Conservation (phyloP, 2,329 filamentous ascomycete species). For the Aspergillus melleus region DNA sequence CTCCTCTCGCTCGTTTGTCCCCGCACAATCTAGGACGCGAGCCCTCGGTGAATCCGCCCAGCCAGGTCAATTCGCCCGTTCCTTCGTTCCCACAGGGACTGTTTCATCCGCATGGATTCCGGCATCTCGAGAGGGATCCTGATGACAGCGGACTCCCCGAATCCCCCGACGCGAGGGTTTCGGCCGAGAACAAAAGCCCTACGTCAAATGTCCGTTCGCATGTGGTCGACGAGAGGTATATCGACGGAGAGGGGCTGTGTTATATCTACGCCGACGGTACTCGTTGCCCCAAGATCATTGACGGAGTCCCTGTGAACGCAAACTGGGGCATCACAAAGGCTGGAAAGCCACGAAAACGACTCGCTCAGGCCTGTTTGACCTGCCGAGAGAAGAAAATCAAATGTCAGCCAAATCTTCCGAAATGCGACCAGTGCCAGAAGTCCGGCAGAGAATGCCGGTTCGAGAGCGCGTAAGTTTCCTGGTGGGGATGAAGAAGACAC, state of each 20-base stretch:
- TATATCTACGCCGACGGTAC: constrained; percentile 85
- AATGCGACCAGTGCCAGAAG: constrained; percentile 89
- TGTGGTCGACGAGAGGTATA: constrained; percentile 43
- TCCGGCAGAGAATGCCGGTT: constrained; percentile 83
- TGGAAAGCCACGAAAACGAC: constrained; percentile 84
- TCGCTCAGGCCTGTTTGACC: constrained; percentile 89
- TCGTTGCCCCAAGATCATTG: constrained; percentile 78
- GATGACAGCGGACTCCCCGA: constrained; percentile 9
- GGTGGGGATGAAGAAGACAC: not conserved
- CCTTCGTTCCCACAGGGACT: constrained; percentile 20
- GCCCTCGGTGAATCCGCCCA: constrained; percentile 18
- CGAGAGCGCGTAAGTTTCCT: constrained; percentile 72
- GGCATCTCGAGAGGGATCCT: constrained; percentile 16
- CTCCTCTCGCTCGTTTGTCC: constrained; percentile 33
- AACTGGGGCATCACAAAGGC: constrained; percentile 94
- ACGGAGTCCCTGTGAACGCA: constrained; percentile 83
- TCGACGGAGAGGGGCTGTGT: constrained; percentile 76
- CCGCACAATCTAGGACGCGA: constrained; percentile 24
- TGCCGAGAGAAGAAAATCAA: constrained; percentile 98
- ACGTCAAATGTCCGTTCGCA: constrained; percentile 28
- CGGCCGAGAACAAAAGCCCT: constrained; percentile 10
- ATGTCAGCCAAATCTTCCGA: constrained; percentile 83
- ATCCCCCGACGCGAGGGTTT: constrained; percentile 1
- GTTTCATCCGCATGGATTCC: constrained; percentile 16
- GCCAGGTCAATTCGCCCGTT: constrained; percentile 21